Evolutionary conservation across 345 rosid species (phyloP).

Genomic region (Orychophragmus violaceus): DNA sequence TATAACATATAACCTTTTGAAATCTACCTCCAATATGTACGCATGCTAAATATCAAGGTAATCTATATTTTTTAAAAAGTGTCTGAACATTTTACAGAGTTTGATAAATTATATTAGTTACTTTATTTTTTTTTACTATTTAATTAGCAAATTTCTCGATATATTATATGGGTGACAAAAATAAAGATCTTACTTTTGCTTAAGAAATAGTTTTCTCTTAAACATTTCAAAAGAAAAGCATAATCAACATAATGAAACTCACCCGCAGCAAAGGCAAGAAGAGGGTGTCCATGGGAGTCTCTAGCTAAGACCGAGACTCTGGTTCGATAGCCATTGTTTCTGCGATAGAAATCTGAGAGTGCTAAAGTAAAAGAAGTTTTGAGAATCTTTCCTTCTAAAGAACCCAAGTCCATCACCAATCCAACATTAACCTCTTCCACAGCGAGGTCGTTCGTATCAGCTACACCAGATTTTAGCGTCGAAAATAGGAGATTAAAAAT

Average conservation of each 20-base stretch:
- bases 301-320: conserved; percentile 1
- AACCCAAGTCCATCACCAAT: conserved; percentile 8
- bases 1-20: no score
- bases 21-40: no score
- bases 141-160: no score
- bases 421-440: conserved; percentile 7
- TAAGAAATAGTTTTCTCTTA: no score
- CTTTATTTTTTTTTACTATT: no score
- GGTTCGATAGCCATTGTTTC: background rate
- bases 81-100: no score
- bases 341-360: conserved; percentile 14
- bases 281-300: conserved; percentile 25
- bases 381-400: conserved; percentile 7
- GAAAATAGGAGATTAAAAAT: background rate
- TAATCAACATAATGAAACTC: background rate
- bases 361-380: background rate
- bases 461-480: background rate
- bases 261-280: conserved; percentile 19
- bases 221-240: no score
- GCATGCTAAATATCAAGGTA: no score
- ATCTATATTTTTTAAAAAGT: no score
- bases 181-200: no score
- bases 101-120: no score
- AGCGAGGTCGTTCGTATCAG: background rate
- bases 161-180: no score